phyloP scores from a whole-genome alignment of 177 flowering plant genomes.

The Vitis hybrid region DNA sequence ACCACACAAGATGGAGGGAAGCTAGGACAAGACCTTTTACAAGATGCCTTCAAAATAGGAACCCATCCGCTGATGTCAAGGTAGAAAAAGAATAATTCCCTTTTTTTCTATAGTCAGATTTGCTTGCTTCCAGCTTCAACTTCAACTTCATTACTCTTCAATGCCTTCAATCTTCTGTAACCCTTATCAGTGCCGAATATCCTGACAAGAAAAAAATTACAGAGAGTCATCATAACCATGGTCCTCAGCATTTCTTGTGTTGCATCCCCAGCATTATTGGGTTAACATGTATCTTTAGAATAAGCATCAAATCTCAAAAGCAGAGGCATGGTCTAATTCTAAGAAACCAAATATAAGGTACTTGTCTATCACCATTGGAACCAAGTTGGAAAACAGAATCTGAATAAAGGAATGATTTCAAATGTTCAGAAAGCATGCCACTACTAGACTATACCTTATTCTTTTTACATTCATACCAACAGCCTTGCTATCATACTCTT shows the following conservation, averaged over 20 bases:
- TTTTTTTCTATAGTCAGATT: conserved; percentile 16
- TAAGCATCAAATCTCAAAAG: conserved; percentile 1
- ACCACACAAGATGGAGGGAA: conserved; percentile 8
- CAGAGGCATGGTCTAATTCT: not conserved
- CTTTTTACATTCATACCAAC: not conserved
- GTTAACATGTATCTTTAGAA: not conserved
- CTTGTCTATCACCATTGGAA: not conserved
- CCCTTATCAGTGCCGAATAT: conserved; percentile 93
- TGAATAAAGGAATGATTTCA: not conserved
- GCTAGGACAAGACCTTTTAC: conserved; percentile 11
- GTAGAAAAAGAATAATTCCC: conserved; percentile 2
- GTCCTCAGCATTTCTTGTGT: conserved; percentile 1
- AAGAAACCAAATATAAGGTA: not conserved
- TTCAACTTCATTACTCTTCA: conserved; percentile 49
- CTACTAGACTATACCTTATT: not conserved
- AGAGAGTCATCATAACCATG: not conserved
- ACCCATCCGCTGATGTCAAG: conserved; percentile 7
- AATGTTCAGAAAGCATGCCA: not conserved
- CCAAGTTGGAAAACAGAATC: conserved; percentile 3
- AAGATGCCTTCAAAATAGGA: conserved; percentile 9
- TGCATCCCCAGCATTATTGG: not conserved
- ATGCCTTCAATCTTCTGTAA: conserved; percentile 76
- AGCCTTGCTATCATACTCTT: not conserved
- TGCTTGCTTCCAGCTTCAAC: conserved; percentile 31
- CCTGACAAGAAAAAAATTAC: conserved; percentile 38